These are phyloP conservation scores for Sarocladiaceae sp. DNA, from an alignment of 2,329 filamentous ascomycete species.

Conservation along the genomic window DNA sequence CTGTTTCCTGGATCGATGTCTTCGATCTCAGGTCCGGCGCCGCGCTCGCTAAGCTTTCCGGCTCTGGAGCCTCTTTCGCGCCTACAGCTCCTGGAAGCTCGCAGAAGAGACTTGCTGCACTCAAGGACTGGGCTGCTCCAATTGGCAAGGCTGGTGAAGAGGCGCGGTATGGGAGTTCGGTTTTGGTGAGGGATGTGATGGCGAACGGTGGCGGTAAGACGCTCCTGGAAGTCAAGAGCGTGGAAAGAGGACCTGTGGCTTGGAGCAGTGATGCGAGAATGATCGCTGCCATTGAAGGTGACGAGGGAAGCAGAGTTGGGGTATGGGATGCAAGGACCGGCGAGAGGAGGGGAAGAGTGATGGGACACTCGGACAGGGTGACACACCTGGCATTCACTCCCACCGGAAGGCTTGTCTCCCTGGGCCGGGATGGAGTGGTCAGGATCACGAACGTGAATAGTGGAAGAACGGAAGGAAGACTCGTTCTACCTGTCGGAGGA, in stretches of 20 bases:
- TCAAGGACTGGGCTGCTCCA: slow-evolving; percentile 26
- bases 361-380: slow-evolving; percentile 31
- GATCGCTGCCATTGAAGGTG: slow-evolving; percentile 26
- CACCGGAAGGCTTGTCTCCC: slow-evolving; percentile 27
- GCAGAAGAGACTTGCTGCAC: slow-evolving; percentile 19
- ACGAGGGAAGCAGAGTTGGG: slow-evolving; percentile 20
- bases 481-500: slow-evolving; percentile 22
- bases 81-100: neutral
- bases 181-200: slow-evolving; percentile 25
- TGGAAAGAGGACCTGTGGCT: slow-evolving; percentile 22
- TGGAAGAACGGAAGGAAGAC: slow-evolving; percentile 29
- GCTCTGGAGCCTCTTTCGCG: slow-evolving; percentile 25
- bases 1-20: slow-evolving; percentile 29
- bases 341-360: slow-evolving; percentile 23
- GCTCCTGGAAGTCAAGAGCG: slow-evolving; percentile 25
- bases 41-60: slow-evolving; percentile 25
- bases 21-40: slow-evolving; percentile 21
- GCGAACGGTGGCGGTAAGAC: slow-evolving; percentile 23
- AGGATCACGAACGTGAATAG: slow-evolving; percentile 28
- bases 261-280: slow-evolving; percentile 27
- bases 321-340: slow-evolving; percentile 28
- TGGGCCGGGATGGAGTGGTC: slow-evolving; percentile 32
- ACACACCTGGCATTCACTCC: slow-evolving; percentile 32
- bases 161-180: slow-evolving; percentile 23
- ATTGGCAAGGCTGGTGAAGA: slow-evolving; percentile 24